Evolutionary conservation across 148 eudicot genomes (phyloP).

Genomic region (Cornus kousa): DNA sequence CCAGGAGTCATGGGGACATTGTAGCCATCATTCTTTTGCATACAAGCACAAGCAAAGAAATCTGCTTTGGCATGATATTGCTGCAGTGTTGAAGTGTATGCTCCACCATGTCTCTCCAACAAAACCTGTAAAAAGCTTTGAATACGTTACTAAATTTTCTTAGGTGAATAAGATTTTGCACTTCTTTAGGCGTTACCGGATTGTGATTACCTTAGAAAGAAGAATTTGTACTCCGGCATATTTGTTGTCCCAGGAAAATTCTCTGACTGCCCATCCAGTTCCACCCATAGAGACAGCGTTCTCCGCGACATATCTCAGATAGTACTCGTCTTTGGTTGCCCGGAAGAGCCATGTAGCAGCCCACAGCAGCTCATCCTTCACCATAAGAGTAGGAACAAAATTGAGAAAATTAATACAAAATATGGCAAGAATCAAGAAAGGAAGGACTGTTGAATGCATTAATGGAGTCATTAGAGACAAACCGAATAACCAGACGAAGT

Average conservation of each 20-base stretch:
- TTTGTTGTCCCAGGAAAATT: constrained; percentile 88
- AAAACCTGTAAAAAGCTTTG: constrained; percentile 34
- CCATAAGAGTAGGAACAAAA: neutral
- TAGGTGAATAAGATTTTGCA: neutral
- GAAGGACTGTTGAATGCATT: neutral
- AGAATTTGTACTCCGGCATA: constrained; percentile 75
- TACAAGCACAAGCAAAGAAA: constrained; percentile 69
- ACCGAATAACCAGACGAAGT: constrained; percentile 76
- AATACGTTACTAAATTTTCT: neutral
- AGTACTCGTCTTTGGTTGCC: constrained; percentile 69
- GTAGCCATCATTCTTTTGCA: constrained; percentile 72
- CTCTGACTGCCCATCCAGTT: constrained; percentile 64
- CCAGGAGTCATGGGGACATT: constrained; percentile 78
- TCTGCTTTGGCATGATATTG: constrained; percentile 84
- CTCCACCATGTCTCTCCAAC: constrained; percentile 60
- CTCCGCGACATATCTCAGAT: constrained; percentile 60
- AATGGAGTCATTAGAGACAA: constrained; percentile 19
- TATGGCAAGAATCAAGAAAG: neutral
- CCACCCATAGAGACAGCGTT: constrained; percentile 82
- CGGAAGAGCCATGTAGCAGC: constrained; percentile 84
- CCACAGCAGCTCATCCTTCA: constrained; percentile 86
- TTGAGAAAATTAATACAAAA: neutral
- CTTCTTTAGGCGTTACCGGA: neutral
- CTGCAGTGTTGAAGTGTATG: constrained; percentile 49
- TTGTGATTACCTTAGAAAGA: constrained; percentile 55